Evolutionary conservation across 768 basidiomycete species (phyloP).

Genomic region (Lactifluus subvellereus): DNA sequence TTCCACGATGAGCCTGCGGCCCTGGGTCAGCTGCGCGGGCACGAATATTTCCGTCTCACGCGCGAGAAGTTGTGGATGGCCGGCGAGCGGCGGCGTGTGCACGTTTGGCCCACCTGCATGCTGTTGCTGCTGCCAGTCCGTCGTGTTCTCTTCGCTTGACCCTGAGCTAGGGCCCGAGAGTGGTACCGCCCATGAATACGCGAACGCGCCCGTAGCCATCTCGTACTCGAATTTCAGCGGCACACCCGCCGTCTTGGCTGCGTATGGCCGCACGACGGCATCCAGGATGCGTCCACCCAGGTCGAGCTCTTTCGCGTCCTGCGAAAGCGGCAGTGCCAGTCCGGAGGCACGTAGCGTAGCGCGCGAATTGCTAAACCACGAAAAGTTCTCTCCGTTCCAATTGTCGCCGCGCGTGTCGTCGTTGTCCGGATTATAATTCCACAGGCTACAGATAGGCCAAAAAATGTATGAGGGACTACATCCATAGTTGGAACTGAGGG

Average conservation of each 20-base stretch:
- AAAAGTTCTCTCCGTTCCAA: constrained; percentile 98
- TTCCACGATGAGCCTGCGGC: constrained; percentile 50
- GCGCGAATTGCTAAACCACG: constrained; percentile 72
- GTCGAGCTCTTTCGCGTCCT: constrained; percentile 66
- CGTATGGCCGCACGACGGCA: constrained; percentile 83
- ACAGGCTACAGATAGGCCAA: constrained; percentile 48
- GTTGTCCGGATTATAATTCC: constrained; percentile 93
- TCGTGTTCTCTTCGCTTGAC: background rate
- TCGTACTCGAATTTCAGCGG: constrained; percentile 73
- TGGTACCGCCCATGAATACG: constrained; percentile 57
- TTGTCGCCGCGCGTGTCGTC: constrained; percentile 71
- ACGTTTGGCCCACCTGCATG: constrained; percentile 25
- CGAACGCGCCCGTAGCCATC: constrained; percentile 62
- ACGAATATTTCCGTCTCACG: constrained; percentile 80
- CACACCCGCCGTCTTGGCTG: constrained; percentile 83
- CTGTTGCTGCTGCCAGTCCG: background rate
- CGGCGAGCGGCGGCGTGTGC: constrained; percentile 36
- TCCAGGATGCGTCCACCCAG: constrained; percentile 74
- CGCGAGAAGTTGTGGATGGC: constrained; percentile 40
- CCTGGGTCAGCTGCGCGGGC: constrained; percentile 55
- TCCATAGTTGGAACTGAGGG: background rate
- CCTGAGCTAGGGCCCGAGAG: constrained; percentile 16
- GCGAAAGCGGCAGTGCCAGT: constrained; percentile 44
- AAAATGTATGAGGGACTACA: background rate
- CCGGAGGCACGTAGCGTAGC: constrained; percentile 30